Evolutionary conservation across 176 grass and related monocot species (phyloP).

Genomic region (Otatea glauca): DNA sequence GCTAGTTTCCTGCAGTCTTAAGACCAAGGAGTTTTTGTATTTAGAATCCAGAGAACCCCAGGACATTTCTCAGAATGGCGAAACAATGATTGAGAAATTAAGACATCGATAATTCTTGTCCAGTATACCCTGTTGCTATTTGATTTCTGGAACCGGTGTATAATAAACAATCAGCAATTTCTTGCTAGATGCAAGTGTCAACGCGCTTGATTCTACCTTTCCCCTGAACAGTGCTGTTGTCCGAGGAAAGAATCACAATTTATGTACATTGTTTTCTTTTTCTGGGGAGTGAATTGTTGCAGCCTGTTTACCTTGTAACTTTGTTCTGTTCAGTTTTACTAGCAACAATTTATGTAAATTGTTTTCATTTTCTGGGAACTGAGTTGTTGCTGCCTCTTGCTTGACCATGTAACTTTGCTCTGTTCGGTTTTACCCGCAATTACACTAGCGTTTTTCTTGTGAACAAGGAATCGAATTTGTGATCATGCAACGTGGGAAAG

Average conservation of each 20-base stretch:
- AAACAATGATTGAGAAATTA: conserved; percentile 40
- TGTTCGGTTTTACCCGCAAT: not conserved
- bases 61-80: conserved; percentile 39
- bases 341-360: not conserved
- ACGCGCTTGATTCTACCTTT: conserved; percentile 35
- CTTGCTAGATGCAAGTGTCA: conserved; percentile 55
- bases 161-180: conserved; percentile 60
- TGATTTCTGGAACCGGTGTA: conserved; percentile 41
- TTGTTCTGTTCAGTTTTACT: not conserved
- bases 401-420: not conserved
- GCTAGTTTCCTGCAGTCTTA: conserved; percentile 84
- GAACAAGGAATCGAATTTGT: not conserved
- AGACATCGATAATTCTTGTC: conserved; percentile 43
- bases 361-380: not conserved
- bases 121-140: conserved; percentile 38
- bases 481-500: not conserved
- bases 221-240: conserved; percentile 4
- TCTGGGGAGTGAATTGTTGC: not conserved
- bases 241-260: conserved; percentile 4
- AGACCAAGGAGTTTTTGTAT: conserved; percentile 46
- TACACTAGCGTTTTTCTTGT: not conserved
- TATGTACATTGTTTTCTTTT: conserved; percentile 41
- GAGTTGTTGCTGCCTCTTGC: not conserved
- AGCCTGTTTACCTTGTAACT: not conserved
- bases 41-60: conserved; percentile 34